These are phyloP conservation scores for Cryphonectria parasitica DNA, from an alignment of 2,329 filamentous ascomycete species.

Conservation along the genomic window DNA sequence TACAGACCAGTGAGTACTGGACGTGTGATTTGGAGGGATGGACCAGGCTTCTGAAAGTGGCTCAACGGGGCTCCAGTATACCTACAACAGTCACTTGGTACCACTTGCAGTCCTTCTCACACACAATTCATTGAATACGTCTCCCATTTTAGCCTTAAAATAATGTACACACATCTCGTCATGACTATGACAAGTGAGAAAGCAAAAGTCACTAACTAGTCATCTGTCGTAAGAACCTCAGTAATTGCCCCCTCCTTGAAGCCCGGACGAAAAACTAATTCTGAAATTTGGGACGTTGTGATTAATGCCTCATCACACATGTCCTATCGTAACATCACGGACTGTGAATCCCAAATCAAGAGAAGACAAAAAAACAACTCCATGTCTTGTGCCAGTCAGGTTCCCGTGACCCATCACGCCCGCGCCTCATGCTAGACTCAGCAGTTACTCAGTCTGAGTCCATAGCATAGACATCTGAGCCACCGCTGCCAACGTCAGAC, in stretches of 20 bases:
- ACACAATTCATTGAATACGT: background rate
- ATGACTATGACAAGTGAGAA: background rate
- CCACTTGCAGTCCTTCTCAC: background rate
- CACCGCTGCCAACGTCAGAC: slow-evolving; percentile 37
- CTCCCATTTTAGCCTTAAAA: background rate
- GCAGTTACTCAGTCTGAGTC: slow-evolving; percentile 31
- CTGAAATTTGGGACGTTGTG: background rate
- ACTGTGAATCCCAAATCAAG: background rate
- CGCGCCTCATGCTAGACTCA: background rate
- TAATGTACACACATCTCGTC: background rate
- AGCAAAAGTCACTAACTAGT: background rate
- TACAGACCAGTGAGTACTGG: background rate
- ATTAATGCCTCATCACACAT: background rate
- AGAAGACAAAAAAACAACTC: background rate
- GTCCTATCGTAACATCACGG: background rate
- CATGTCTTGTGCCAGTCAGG: background rate
- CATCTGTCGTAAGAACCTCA: background rate
- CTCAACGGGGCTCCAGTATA: background rate
- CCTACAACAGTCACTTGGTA: too few relatives aligned
- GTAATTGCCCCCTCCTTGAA: background rate
- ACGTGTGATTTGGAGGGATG: background rate
- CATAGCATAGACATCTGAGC: slow-evolving; percentile 45
- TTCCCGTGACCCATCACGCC: background rate
- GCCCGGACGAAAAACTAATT: background rate
- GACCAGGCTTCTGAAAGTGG: background rate